Evolutionary conservation across 805 yeast genomes (phyloP), one percentile per base, ranked within the genome.

Genomic region (Candida tibetensis): DNA sequence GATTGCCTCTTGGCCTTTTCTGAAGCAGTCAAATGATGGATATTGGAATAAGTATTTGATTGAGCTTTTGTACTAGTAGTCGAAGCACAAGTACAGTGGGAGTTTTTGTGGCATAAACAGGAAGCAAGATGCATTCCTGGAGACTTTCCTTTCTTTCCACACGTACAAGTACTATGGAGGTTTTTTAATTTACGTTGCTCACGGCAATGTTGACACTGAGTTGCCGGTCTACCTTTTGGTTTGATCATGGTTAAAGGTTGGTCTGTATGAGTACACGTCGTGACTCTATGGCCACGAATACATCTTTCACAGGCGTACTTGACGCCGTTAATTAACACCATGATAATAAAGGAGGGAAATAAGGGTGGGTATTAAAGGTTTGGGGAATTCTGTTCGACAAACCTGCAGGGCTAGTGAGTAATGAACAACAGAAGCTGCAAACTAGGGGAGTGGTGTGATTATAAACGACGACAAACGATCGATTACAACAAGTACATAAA

Each of bases 271-370:
- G 83, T 81, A 62, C 99, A 93, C 2, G 95, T 80, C 1, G 96
- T 85, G 32, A 91, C 99, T 37, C 99, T 71, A 57, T 93, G 99
- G 30, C 99, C 99, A 44, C 99, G 74, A 34, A 93, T 90, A 62
- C 99, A 91, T 43, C 96, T 70, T 51, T 89, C 95, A 60, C 99
- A 91, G 42, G 99, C 98, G 62, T 89, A 91, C 58, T 93, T 91
- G 47, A 86, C 82, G 27, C 97, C 98, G 53, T 89, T 87, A 36
- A 91, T 81, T 37, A 87, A 70, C 40, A 91, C 96, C 97, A 90
- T 91, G 16, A 46, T 16, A 21, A 21, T 21, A 21, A 21, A 21
- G 25, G 25, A 21, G 10, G 25, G 25, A 21, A 21, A 21, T 7
- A 21, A 7, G 25, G 25, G 25, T 18, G 17, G 33, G 13, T 17